Percentiles rank a stretch among this genome's conserved stretches.
phyloP scores from a whole-genome alignment of 192 early-diverging fungal species.

The Gigaspora rosea region DNA sequence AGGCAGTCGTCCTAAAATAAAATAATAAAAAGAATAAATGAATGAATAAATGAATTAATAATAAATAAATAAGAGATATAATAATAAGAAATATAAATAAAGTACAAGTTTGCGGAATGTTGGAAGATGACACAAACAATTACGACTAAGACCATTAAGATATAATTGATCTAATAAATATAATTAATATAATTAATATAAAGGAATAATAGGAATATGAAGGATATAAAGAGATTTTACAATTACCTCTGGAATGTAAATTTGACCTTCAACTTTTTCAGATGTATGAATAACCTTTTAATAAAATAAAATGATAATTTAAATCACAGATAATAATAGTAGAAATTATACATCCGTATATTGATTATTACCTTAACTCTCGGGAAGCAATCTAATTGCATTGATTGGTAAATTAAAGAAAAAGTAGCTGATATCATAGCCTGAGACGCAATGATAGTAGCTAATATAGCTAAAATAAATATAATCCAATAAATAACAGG shows the following conservation, averaged over 20 bases:
- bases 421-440: constrained; percentile 57
- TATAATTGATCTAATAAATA: constrained; percentile 45
- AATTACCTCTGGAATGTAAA: constrained; percentile 52
- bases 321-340: not conserved
- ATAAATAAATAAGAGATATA: constrained; percentile 40
- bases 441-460: constrained; percentile 63
- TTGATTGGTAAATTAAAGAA: constrained; percentile 54
- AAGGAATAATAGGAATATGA: not conserved
- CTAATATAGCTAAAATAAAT: constrained; percentile 52
- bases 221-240: no score
- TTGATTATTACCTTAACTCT: constrained; percentile 42
- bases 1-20: constrained; percentile 37
- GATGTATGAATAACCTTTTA: constrained; percentile 43
- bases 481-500: constrained; percentile 40
- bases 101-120: constrained; percentile 40
- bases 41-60: no score
- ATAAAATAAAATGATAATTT: not conserved
- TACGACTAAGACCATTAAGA: constrained; percentile 45
- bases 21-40: no score
- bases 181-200: not conserved
- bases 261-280: constrained; percentile 34
- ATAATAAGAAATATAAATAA: no score
- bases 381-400: constrained; percentile 53
- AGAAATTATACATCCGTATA: not conserved
- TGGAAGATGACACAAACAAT: constrained; percentile 43